These are phyloP conservation scores for Chlorophyllum brunneum DNA, from an alignment of 768 basidiomycete genomes.

Conservation along the genomic window DNA sequence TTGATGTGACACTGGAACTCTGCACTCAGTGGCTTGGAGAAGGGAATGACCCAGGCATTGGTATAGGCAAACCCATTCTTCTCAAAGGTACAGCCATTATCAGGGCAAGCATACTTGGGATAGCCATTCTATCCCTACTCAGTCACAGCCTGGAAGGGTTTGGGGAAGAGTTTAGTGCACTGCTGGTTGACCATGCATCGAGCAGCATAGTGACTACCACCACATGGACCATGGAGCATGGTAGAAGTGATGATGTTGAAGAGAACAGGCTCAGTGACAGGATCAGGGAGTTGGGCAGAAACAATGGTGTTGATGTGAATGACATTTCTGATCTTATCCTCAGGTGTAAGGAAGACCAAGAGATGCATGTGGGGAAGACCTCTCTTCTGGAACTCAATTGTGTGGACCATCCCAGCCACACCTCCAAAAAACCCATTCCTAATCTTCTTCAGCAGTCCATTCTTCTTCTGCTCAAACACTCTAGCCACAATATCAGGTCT, in stretches of 20 bases:
- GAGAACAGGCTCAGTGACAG: constrained; percentile 31
- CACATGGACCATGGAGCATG: constrained; percentile 41
- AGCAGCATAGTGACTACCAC: constrained; percentile 25
- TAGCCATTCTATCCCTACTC: constrained; percentile 35
- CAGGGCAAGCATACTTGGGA: constrained; percentile 29
- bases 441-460: constrained; percentile 32
- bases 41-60: constrained; percentile 43
- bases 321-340: constrained; percentile 29
- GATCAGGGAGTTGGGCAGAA: constrained; percentile 40
- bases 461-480: constrained; percentile 42
- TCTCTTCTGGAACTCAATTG: constrained; percentile 56
- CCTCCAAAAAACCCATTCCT: constrained; percentile 37
- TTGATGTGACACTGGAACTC: constrained; percentile 48
- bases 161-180: constrained; percentile 45
- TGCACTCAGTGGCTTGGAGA: constrained; percentile 29
- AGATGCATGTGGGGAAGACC: constrained; percentile 54
- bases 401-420: constrained; percentile 41
- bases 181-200: constrained; percentile 37
- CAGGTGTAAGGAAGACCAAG: constrained; percentile 35
- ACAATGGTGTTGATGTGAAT: constrained; percentile 37
- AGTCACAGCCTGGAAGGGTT: constrained; percentile 31
- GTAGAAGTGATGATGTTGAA: constrained; percentile 31
- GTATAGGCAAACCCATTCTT: constrained; percentile 18
- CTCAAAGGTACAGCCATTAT: constrained; percentile 27
- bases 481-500: constrained; percentile 43